These are phyloP conservation scores for Vanrija humicola DNA, from an alignment of 1,284 basidiomycete genomes.

Conservation along the genomic window DNA sequence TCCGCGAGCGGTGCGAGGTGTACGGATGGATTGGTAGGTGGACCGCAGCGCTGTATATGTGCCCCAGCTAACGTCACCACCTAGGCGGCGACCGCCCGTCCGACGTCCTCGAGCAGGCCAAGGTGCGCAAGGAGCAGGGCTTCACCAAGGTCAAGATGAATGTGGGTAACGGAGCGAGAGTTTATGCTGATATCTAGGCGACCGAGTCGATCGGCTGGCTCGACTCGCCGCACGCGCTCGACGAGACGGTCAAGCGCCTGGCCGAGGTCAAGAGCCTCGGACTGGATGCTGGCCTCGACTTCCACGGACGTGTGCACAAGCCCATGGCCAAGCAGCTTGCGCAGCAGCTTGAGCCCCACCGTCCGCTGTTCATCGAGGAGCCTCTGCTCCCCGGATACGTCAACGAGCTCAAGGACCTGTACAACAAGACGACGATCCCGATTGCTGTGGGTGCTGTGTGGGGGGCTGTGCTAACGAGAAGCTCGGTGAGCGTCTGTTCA, in stretches of 20 bases:
- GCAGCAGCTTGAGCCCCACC: conserved; percentile 60
- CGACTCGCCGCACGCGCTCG: conserved; percentile 55
- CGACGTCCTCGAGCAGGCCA: conserved; percentile 62
- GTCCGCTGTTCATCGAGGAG: conserved; percentile 72
- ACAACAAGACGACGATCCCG: conserved; percentile 52
- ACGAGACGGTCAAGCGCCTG: conserved; percentile 61
- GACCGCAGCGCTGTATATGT: conserved; percentile 3
- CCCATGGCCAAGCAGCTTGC: conserved; percentile 74
- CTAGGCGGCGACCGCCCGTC: conserved; percentile 59
- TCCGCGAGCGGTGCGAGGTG: conserved; percentile 49
- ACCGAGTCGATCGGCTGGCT: conserved; percentile 50
- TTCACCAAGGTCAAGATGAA: conserved; percentile 75
- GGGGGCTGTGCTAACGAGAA: conserved; percentile 10
- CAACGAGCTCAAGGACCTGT: conserved; percentile 51
- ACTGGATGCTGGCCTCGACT: conserved; percentile 59
- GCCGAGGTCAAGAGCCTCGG: conserved; percentile 61
- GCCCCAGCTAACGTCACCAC: background rate
- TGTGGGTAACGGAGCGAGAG: conserved; percentile 49
- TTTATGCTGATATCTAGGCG: conserved; percentile 14
- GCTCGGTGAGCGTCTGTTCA: conserved; percentile 68
- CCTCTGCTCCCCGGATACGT: conserved; percentile 58
- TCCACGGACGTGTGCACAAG: conserved; percentile 60
- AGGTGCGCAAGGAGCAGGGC: conserved; percentile 62
- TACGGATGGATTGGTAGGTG: conserved; percentile 42
- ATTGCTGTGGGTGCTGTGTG: conserved; percentile 42